Conservation (phyloP, 371 early-diverging fungal species). For the Haplosporangium sp. region DNA sequence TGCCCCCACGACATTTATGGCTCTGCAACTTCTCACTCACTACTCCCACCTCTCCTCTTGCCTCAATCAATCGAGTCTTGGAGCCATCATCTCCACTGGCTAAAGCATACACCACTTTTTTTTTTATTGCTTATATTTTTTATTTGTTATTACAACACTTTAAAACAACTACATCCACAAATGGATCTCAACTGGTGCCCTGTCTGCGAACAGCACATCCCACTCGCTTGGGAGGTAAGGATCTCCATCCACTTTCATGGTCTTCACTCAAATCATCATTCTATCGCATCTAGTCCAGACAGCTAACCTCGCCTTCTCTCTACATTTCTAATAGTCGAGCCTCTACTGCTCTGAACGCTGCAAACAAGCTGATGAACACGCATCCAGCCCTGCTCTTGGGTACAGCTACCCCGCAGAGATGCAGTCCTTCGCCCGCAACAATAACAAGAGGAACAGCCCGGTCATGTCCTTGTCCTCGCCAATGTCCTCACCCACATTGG, state of each 20-base stretch:
- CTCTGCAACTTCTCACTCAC: slow-evolving; percentile 22
- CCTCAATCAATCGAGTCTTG: slow-evolving; percentile 19
- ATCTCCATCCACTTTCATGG: background rate
- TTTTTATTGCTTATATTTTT: slow-evolving; percentile 8
- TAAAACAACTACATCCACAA: background rate
- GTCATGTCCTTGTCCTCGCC: slow-evolving; percentile 30
- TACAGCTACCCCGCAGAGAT: slow-evolving; percentile 23
- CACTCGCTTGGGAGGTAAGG: slow-evolving; percentile 54
- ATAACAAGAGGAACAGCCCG: slow-evolving; percentile 18
- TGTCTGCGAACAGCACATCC: slow-evolving; percentile 55
- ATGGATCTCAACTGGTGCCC: slow-evolving; percentile 56
- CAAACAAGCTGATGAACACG: slow-evolving; percentile 40
- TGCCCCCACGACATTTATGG: slow-evolving; percentile 11
- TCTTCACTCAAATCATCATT: too few relatives aligned
- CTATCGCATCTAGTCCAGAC: background rate
- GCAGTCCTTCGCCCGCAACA: slow-evolving; percentile 30
- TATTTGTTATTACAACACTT: background rate
- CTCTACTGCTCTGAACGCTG: slow-evolving; percentile 53
- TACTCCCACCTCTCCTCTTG: slow-evolving; percentile 17
- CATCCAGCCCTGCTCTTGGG: slow-evolving; percentile 12
- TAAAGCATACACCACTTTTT: slow-evolving; percentile 7
- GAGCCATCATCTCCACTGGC: slow-evolving; percentile 6
- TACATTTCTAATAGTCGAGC: slow-evolving; percentile 18
- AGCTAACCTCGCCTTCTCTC: slow-evolving; percentile 2
- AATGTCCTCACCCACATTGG: slow-evolving; percentile 44